phyloP scores from a whole-genome alignment of 2,329 filamentous ascomycete species.

The Diaporthe sp. region DNA sequence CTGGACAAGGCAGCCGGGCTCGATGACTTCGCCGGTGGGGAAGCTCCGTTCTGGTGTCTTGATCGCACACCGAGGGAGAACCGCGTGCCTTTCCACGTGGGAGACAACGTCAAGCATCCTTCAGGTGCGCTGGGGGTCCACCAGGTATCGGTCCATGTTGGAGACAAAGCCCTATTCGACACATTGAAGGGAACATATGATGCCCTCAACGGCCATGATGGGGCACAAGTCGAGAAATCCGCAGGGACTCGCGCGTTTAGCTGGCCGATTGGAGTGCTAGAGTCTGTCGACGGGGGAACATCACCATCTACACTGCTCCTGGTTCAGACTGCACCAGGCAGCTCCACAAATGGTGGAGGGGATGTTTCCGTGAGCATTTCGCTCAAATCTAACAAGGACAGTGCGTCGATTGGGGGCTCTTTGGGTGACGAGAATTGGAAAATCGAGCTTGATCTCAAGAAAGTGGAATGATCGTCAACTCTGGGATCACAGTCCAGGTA shows the following conservation, averaged over 20 bases:
- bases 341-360: not conserved
- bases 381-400: not conserved
- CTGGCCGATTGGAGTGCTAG: conserved; percentile 14
- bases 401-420: not conserved
- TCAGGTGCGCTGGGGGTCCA: conserved; percentile 65
- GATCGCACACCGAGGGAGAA: conserved; percentile 70
- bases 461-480: not conserved
- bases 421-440: conserved; percentile 19
- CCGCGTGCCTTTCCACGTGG: conserved; percentile 62
- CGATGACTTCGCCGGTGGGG: conserved; percentile 55
- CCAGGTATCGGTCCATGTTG: conserved; percentile 54
- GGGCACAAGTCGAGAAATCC: not conserved
- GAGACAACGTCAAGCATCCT: conserved; percentile 59
- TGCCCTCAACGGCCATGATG: conserved; percentile 40
- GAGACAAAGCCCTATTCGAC: conserved; percentile 40
- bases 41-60: conserved; percentile 75
- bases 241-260: not conserved
- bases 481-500: not conserved
- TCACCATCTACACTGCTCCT: not conserved
- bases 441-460: conserved; percentile 3
- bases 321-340: not conserved
- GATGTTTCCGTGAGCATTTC: conserved; percentile 6
- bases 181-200: conserved; percentile 47
- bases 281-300: not conserved
- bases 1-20: conserved; percentile 1